Base-by-base conservation (phyloP, 495 filamentous ascomycete genomes). In the Polyplosphaeria fusca region DNA sequence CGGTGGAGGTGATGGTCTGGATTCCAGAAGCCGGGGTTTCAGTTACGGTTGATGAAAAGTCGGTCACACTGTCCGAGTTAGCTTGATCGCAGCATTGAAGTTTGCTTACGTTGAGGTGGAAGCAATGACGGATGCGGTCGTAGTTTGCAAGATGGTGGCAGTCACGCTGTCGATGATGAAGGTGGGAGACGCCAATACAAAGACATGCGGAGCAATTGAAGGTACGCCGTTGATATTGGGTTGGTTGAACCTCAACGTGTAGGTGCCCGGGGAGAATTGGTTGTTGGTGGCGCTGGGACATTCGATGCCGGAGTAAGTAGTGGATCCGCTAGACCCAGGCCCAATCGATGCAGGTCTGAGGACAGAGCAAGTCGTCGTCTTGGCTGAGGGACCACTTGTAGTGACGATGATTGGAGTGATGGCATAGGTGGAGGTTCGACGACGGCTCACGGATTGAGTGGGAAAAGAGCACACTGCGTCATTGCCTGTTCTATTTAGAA, bases 351-450 rank as follows among this genome's bases (percentile, higher is more conserved):
- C 19, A 40, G 52, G 53, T 1, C 38, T 42, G 1, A 47, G 12
- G 14, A 59, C 58, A 39, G 22, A 38, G 23, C 45, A 59, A 16
- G 40, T 58, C 20, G 55, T 59, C 12, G 55, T 52, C 30, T 47
- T 52, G 3, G 32, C 47, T 4, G 28, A 32, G 9, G 23, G 5
- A 22, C 40, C 28, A 19, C 55, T 58, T 1, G 55, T 50, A 3
- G 55, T 58, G 5, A 58, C 47, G 20, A 58, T 58, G 18, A 58
- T 43, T 16, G 55, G 55, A 3, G 55, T 58, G 11, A 58, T 44
- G 13, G 45, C 55, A 45, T 58, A 58, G 18, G 47, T 50, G 7
- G 46, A 50, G 5, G 47, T 51, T 14, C 28, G 4, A 11, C 46
- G 37, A 44, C 3, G 9, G 4, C 46, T 38, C 7, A 38, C 43